phyloP scores from a whole-genome alignment of 2,329 filamentous ascomycete genomes.

The Chaetomium olivaceum region DNA sequence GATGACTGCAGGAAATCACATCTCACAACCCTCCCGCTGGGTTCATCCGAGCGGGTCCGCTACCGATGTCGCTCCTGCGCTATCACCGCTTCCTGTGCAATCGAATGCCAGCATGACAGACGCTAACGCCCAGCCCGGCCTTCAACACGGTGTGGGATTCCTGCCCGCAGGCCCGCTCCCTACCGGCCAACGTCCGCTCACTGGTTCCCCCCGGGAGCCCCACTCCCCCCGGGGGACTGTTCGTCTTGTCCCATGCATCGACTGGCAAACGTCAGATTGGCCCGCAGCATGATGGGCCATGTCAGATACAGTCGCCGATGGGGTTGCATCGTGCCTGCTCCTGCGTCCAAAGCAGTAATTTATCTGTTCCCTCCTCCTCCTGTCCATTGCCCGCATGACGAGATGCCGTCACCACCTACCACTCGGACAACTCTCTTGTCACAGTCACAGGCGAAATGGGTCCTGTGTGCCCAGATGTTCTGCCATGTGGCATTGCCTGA shows the following conservation, averaged over 20 bases:
- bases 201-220: background rate
- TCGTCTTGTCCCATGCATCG: slow-evolving; percentile 1
- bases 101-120: background rate
- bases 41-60: slow-evolving; percentile 26
- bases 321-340: slow-evolving; percentile 21
- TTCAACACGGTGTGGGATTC: slow-evolving; percentile 6
- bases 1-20: slow-evolving; percentile 32
- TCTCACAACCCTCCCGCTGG: slow-evolving; percentile 33
- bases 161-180: background rate
- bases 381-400: slow-evolving; percentile 22
- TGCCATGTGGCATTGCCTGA: slow-evolving; percentile 31
- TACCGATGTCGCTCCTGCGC: slow-evolving; percentile 27
- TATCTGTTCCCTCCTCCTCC: slow-evolving; percentile 21
- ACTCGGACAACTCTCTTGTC: background rate
- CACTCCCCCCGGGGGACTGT: background rate
- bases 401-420: slow-evolving; percentile 21
- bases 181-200: background rate
- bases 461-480: slow-evolving; percentile 4
- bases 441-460: background rate
- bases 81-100: slow-evolving; percentile 7
- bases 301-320: slow-evolving; percentile 25
- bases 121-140: background rate
- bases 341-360: slow-evolving; percentile 26
- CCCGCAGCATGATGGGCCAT: slow-evolving; percentile 18
- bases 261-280: slow-evolving; percentile 19